Conservation (phyloP, 2,329 filamentous ascomycete species). For the Ilyonectria mors-panacis region DNA sequence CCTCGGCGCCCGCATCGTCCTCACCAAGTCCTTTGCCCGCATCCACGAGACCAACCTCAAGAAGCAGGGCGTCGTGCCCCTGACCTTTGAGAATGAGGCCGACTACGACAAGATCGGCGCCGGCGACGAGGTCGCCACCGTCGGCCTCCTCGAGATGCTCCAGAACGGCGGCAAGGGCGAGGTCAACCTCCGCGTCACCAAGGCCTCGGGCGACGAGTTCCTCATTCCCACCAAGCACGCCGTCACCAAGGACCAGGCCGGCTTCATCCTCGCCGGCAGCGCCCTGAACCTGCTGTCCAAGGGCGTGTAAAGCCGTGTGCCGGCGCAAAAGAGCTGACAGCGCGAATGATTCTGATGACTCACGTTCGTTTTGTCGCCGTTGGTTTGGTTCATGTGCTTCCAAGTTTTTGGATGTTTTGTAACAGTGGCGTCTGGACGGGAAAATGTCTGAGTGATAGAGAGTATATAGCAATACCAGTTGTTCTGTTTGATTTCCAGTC, state of each 20-base stretch:
- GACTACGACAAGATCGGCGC: conserved; percentile 90
- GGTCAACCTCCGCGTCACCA: conserved; percentile 78
- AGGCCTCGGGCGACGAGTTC: conserved; percentile 73
- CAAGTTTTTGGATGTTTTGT: conserved; percentile 35
- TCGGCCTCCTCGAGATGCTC: conserved; percentile 88
- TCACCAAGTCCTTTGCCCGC: conserved; percentile 89
- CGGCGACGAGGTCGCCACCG: conserved; percentile 85
- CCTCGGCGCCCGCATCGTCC: conserved; percentile 86
- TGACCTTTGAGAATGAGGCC: conserved; percentile 89
- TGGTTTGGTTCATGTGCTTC: conserved; percentile 15
- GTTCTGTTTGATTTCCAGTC: conserved; percentile 34
- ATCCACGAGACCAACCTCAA: conserved; percentile 98
- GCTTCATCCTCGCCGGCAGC: conserved; percentile 93
- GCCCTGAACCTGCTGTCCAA: conserved; percentile 91
- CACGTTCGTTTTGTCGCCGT: not conserved
- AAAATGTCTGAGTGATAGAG: conserved; percentile 48
- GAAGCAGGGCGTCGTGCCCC: conserved; percentile 96
- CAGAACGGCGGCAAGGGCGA: conserved; percentile 82
- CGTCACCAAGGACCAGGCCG: conserved; percentile 89
- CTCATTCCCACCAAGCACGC: conserved; percentile 87
- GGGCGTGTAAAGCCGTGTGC: conserved; percentile 49
- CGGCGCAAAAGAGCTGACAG: not conserved
- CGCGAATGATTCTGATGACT: not conserved
- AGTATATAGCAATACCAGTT: conserved; percentile 47
- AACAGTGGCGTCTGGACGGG: conserved; percentile 45